Percentiles rank a stretch among this genome's conserved stretches.
Conservation (phyloP, 2,329 filamentous ascomycete genomes). For the Paraphoma sp. region DNA sequence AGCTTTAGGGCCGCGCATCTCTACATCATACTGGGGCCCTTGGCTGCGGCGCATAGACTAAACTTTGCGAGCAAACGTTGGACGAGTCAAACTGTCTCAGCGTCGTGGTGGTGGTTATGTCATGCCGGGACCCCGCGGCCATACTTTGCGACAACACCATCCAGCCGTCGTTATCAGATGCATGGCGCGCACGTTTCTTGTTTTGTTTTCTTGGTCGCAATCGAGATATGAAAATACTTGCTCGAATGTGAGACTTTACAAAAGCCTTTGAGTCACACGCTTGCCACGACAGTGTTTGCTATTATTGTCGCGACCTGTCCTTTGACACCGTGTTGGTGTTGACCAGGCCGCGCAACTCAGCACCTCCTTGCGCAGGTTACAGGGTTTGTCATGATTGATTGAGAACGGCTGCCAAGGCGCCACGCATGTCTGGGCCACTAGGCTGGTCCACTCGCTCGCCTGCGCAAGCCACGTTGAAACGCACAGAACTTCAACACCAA, state of each 20-base stretch:
- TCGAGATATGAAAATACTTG: neutral
- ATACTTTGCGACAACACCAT: constrained; percentile 2
- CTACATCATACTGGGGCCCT: constrained; percentile 28
- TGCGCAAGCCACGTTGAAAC: constrained; percentile 4
- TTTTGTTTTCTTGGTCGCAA: neutral
- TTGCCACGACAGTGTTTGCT: neutral
- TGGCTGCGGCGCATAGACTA: constrained; percentile 24
- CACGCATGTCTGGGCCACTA: constrained; percentile 1
- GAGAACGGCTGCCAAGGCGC: constrained; percentile 1
- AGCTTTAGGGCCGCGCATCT: neutral
- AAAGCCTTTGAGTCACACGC: neutral
- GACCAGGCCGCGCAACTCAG: neutral
- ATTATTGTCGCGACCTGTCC: neutral
- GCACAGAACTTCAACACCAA: neutral
- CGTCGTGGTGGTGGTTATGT: constrained; percentile 10
- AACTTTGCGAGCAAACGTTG: constrained; percentile 29
- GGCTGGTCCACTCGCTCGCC: constrained; percentile 1
- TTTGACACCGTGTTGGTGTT: neutral
- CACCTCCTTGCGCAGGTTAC: constrained; percentile 4
- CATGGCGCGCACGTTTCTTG: neutral
- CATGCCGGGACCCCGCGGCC: constrained; percentile 10
- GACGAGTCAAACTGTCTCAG: constrained; percentile 30
- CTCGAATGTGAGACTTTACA: neutral
- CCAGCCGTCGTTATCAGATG: constrained; percentile 4
- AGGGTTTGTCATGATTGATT: constrained; percentile 1